A percentile compares a stretch with the other conserved stretches of the same genome.
These are phyloP conservation scores for Tolypocladium capitatum DNA, from an alignment of 2,329 filamentous ascomycete species.

Conservation along the genomic window DNA sequence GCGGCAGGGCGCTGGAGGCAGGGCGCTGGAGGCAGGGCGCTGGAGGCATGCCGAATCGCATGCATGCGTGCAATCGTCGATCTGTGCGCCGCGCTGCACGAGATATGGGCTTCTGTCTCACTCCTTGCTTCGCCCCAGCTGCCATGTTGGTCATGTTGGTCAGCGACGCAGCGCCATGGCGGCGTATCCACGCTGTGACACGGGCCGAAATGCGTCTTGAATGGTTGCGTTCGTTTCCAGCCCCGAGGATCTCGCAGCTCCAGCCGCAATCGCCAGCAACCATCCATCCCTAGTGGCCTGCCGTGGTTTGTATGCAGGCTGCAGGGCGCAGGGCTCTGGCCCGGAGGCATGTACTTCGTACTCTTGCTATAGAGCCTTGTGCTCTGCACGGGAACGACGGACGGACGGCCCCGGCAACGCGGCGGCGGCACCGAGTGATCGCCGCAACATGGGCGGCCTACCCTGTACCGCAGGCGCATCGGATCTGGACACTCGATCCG, in stretches of 20 bases:
- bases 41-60: neutral
- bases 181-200: neutral
- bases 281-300: neutral
- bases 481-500: neutral
- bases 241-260: neutral
- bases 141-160: neutral
- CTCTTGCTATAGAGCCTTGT: no score
- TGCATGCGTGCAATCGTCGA: neutral
- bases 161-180: neutral
- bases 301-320: neutral
- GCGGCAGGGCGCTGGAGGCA: no score
- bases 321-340: neutral
- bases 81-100: neutral
- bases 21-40: no score
- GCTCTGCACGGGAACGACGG: neutral
- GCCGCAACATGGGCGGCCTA: neutral
- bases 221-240: neutral
- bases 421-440: neutral
- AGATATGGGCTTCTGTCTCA: neutral
- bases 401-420: neutral
- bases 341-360: no score
- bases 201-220: neutral
- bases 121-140: neutral
- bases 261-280: neutral
- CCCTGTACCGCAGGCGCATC: neutral